Percentiles rank a stretch among this genome's conserved stretches.
phyloP scores from a whole-genome alignment of 306 rosid species.

The Nissolia schottii region DNA sequence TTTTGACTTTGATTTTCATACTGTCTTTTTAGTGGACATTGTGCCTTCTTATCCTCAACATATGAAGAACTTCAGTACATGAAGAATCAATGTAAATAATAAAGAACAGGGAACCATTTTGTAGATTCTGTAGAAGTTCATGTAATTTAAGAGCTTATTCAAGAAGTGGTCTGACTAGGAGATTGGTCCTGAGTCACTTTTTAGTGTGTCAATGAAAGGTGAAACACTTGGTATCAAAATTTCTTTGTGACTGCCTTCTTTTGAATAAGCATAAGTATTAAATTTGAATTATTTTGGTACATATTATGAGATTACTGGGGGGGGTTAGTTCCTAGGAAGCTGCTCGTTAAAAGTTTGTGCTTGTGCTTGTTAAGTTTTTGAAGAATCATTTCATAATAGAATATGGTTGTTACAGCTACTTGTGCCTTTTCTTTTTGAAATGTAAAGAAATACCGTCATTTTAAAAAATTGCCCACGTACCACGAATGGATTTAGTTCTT shows the following conservation, averaged over 20 bases:
- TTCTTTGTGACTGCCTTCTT: not conserved
- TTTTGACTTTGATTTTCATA: slow-evolving; percentile 4
- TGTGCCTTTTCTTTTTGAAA: slow-evolving; percentile 3
- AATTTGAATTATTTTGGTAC: not conserved
- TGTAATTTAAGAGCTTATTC: not conserved
- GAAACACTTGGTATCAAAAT: too few relatives aligned
- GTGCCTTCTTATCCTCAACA: not conserved
- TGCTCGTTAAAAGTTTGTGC: not conserved
- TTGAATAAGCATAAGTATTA: not conserved
- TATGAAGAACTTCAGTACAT: not conserved
- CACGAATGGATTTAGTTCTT: not conserved
- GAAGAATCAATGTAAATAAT: not conserved
- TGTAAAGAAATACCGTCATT: not conserved
- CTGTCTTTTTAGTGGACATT: not conserved
- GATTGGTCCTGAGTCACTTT: not conserved
- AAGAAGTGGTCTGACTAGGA: not conserved
- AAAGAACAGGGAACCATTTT: not conserved
- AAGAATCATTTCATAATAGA: not conserved
- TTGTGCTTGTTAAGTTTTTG: not conserved
- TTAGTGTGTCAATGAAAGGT: not conserved
- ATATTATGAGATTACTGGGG: not conserved
- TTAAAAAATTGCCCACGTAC: not conserved
- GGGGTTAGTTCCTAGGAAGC: not conserved
- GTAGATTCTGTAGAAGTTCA: not conserved
- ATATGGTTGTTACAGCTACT: not conserved